These are phyloP conservation scores for Pseudonitzschia multiseries DNA, from an alignment of 108 stramenopile species.

Conservation along the genomic window DNA sequence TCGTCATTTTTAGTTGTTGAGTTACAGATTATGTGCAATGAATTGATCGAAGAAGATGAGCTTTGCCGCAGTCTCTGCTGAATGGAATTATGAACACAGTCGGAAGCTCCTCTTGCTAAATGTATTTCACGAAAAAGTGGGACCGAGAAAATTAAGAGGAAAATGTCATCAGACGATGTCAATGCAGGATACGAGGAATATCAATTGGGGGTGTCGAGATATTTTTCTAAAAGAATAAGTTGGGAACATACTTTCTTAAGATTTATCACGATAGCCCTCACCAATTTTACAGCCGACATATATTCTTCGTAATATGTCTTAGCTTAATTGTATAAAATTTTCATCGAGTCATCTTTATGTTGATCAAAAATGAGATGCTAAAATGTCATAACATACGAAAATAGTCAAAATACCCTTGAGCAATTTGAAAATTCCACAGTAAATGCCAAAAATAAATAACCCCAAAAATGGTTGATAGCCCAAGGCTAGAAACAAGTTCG, in stretches of 20 bases:
- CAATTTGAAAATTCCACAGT: background rate
- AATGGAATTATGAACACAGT: background rate
- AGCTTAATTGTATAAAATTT: background rate
- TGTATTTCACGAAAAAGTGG: background rate
- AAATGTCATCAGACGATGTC: background rate
- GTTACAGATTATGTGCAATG: background rate
- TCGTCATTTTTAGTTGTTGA: conserved; percentile 1
- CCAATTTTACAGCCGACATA: too few species aligned
- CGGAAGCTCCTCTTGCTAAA: background rate
- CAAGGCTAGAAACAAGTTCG: too few species aligned
- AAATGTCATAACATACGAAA: too few species aligned
- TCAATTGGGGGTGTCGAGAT: background rate
- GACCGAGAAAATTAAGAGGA: background rate
- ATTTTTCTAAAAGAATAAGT: too few species aligned
- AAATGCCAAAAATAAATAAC: too few species aligned
- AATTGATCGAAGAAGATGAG: background rate
- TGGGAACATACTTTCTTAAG: background rate
- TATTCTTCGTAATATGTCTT: too few species aligned
- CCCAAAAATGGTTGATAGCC: too few species aligned
- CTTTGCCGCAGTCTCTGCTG: background rate
- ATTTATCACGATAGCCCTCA: background rate
- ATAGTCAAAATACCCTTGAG: too few species aligned
- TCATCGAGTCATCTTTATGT: background rate
- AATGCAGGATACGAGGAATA: too few species aligned
- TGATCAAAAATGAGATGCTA: background rate